Conservation (phyloP, 371 early-diverging fungal genomes). For the Mortierella polycephala region DNA sequence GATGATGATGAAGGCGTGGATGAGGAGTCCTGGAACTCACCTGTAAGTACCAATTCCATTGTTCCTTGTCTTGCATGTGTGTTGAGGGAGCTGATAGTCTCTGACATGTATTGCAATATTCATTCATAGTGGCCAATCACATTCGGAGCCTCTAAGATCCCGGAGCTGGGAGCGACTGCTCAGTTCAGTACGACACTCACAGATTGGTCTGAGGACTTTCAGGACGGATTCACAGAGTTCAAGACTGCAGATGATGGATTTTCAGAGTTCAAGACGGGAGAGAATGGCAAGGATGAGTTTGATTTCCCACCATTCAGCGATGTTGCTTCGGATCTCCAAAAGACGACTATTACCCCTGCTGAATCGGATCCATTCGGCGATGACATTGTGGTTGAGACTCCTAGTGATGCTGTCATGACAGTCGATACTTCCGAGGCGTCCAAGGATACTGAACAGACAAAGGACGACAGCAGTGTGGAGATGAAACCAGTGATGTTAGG, state of each 20-base stretch:
- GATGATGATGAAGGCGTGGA: conserved; percentile 45
- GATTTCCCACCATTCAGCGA: conserved; percentile 47
- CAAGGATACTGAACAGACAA: background rate
- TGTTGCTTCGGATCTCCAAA: background rate
- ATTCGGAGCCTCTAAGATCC: conserved; percentile 25
- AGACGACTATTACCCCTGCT: conserved; percentile 3
- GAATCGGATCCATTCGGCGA: conserved; percentile 21
- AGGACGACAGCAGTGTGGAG: background rate
- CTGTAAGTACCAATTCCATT: conserved; percentile 14
- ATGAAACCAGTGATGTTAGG: conserved; percentile 16
- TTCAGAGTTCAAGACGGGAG: conserved; percentile 24
- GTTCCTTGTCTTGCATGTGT: too few relatives aligned
- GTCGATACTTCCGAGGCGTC: background rate
- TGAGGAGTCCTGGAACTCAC: conserved; percentile 35
- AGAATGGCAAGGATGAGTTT: conserved; percentile 32
- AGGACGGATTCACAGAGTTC: conserved; percentile 47
- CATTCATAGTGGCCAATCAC: conserved; percentile 31
- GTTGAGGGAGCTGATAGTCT: background rate
- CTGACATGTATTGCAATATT: background rate
- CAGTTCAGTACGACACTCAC: conserved; percentile 32
- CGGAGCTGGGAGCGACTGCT: conserved; percentile 19
- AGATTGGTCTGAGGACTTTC: conserved; percentile 49
- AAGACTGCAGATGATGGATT: conserved; percentile 38
- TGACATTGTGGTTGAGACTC: conserved; percentile 3
- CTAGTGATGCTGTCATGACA: background rate